phyloP scores from a whole-genome alignment of 169 alveolate genomes.

The Perkinsus olseni region DNA sequence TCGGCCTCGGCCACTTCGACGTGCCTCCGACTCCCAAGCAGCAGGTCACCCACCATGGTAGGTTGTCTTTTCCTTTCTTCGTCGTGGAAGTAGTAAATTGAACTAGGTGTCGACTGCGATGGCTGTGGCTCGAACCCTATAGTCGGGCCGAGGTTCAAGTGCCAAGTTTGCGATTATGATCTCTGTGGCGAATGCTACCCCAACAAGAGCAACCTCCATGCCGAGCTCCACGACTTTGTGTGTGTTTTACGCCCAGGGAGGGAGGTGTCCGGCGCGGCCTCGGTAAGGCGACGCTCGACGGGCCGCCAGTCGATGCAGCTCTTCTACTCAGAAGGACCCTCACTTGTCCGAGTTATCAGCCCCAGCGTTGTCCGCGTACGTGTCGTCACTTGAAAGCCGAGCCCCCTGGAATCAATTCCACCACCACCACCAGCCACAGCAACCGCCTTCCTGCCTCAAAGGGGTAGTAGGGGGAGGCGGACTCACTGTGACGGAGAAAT shows the following conservation, averaged over 20 bases:
- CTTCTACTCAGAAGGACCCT: not conserved
- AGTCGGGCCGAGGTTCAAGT: not conserved
- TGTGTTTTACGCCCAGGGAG: not conserved
- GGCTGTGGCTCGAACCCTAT: not conserved
- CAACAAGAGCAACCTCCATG: not conserved
- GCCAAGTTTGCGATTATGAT: not conserved
- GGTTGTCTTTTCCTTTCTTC: not conserved
- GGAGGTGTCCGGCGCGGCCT: not conserved
- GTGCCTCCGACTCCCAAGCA: not conserved
- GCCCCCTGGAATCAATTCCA: not conserved
- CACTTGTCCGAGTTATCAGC: no score
- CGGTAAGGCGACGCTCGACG: not conserved
- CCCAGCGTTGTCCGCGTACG: no score
- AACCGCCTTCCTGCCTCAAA: not conserved
- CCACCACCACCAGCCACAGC: not conserved
- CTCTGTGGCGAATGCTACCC: slow-evolving; percentile 1
- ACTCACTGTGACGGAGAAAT: no score
- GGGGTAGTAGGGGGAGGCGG: no score
- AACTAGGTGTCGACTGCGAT: not conserved
- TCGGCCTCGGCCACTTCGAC: not conserved
- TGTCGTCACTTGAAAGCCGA: no score
- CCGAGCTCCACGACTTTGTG: not conserved
- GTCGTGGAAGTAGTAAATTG: not conserved
- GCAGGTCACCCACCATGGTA: not conserved
- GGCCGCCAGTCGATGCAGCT: no score